Evolutionary conservation across 2,329 filamentous ascomycete species (phyloP).

Genomic region (Hyphodiscus sp.): DNA sequence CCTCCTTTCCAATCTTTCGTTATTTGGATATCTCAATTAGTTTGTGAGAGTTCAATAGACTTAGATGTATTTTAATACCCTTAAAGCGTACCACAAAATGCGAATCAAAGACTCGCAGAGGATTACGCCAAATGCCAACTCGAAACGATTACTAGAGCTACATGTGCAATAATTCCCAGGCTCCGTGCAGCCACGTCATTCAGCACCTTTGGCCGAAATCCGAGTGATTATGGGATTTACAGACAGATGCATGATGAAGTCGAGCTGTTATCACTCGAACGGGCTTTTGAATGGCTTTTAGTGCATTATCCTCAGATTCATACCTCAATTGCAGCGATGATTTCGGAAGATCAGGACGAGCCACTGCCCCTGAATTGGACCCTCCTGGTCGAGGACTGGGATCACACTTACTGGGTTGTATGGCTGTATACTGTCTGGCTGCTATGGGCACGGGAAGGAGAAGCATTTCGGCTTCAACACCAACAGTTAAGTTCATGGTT

Average conservation of each 20-base stretch:
- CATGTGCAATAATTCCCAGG: not conserved
- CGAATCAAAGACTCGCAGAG: conserved; percentile 22
- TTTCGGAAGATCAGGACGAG: conserved; percentile 24
- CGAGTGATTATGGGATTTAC: not conserved
- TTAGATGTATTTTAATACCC: conserved; percentile 1
- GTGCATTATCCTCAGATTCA: conserved; percentile 8
- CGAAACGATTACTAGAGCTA: conserved; percentile 11
- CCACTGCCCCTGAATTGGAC: conserved; percentile 22
- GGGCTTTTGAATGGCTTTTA: conserved; percentile 18
- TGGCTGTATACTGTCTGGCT: conserved; percentile 21
- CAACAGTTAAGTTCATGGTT: conserved; percentile 9
- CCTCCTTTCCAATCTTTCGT: too few species aligned
- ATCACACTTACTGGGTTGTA: conserved; percentile 21
- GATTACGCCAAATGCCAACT: conserved; percentile 20
- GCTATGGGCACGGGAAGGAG: conserved; percentile 8
- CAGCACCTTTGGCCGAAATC: conserved; percentile 10
- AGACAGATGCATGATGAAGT: not conserved
- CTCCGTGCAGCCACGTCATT: not conserved
- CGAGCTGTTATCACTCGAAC: conserved; percentile 26
- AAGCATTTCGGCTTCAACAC: conserved; percentile 6
- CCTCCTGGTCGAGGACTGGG: conserved; percentile 22
- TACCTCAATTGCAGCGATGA: conserved; percentile 7
- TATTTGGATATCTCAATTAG: too few species aligned
- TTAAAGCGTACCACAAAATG: conserved; percentile 15
- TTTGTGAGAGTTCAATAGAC: not conserved